phyloP scores from a whole-genome alignment of 192 early-diverging fungal genomes.

The Backusella liffmaniae region DNA sequence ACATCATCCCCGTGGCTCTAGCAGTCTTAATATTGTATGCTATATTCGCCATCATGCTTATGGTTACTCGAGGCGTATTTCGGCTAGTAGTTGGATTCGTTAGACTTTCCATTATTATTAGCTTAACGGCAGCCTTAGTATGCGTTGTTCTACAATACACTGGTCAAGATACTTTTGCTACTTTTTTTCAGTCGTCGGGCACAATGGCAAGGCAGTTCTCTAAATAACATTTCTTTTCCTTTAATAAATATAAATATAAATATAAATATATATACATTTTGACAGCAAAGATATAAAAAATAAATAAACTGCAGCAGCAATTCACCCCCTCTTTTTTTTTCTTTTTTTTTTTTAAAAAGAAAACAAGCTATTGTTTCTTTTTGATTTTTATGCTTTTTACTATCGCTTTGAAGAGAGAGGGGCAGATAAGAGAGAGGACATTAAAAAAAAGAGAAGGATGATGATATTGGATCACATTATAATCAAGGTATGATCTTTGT shows the following conservation, averaged over 20 bases:
- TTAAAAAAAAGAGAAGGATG: not conserved
- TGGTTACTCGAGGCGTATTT: slow-evolving; percentile 16
- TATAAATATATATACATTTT: not conserved
- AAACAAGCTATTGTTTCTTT: not conserved
- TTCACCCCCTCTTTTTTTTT: not conserved
- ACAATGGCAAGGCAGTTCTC: not conserved
- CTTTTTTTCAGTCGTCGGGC: slow-evolving; percentile 4
- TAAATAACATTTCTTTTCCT: not conserved
- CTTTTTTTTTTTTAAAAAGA: not conserved
- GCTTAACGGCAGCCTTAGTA: slow-evolving; percentile 6
- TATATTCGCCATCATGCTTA: slow-evolving; percentile 24
- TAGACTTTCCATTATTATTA: slow-evolving; percentile 24
- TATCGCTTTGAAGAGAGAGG: not conserved
- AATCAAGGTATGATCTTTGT: not conserved
- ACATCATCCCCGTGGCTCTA: slow-evolving; percentile 27
- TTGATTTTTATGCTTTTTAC: not conserved
- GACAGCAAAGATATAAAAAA: not conserved
- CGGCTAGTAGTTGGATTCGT: slow-evolving; percentile 25
- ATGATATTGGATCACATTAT: not conserved
- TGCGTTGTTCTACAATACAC: slow-evolving; percentile 24
- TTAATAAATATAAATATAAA: no score
- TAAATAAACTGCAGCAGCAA: not conserved
- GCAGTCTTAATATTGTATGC: slow-evolving; percentile 28
- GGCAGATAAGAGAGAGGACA: not conserved
- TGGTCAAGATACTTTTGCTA: not conserved